Conservation (phyloP, 768 basidiomycete genomes). For the Grammothele lineata region DNA sequence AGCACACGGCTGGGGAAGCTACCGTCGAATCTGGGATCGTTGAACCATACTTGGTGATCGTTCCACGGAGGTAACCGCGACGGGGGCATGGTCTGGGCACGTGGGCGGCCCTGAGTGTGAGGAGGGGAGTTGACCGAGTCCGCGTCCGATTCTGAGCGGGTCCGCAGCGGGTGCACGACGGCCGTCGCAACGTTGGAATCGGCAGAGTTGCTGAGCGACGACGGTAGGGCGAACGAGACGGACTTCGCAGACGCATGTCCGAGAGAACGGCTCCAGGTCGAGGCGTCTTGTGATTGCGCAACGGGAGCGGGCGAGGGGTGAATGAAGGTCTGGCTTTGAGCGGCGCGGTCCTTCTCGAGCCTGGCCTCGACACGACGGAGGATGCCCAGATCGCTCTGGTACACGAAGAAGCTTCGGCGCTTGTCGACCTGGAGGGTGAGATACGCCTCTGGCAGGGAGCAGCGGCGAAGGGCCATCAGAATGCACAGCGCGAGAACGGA, state of each 20-base stretch:
- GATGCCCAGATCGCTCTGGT: conserved; percentile 72
- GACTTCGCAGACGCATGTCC: conserved; percentile 11
- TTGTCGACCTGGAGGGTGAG: conserved; percentile 82
- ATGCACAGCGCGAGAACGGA: conserved; percentile 83
- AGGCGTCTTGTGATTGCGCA: not conserved
- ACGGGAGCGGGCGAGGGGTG: not conserved
- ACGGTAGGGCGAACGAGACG: conserved; percentile 17
- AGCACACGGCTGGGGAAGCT: conserved; percentile 92
- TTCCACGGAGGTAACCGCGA: conserved; percentile 34
- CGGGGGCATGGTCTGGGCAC: conserved; percentile 69
- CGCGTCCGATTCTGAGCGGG: conserved; percentile 14
- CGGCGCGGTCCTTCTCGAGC: conserved; percentile 30
- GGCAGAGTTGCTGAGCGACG: not conserved
- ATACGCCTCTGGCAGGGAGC: conserved; percentile 85
- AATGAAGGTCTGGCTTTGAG: not conserved
- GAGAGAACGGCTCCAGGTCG: conserved; percentile 2
- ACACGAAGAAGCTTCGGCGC: conserved; percentile 87
- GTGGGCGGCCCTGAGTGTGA: conserved; percentile 41
- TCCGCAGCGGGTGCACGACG: conserved; percentile 8
- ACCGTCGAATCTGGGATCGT: conserved; percentile 89
- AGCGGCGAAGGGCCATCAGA: conserved; percentile 70
- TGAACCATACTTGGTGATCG: conserved; percentile 92
- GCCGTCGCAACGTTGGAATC: conserved; percentile 1
- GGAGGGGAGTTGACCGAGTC: not conserved
- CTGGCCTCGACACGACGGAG: conserved; percentile 65